Base-by-base conservation (phyloP, 83 land plant genomes). In the Thuja plicata region DNA sequence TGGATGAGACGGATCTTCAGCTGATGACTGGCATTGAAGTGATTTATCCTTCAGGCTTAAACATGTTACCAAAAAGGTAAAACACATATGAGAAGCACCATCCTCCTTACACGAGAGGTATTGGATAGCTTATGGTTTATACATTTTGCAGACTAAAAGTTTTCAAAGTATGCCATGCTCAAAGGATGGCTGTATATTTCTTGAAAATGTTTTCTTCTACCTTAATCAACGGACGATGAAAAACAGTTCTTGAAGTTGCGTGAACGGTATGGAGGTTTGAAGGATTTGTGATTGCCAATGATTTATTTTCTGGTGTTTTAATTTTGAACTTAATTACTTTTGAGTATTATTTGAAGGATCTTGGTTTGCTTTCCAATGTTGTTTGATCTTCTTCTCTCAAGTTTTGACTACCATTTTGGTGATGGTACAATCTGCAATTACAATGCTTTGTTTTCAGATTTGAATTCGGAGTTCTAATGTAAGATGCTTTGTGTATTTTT, bases 1-100 rank as follows among this genome's bases (percentile, higher is more conserved):
- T 83, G 48, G 48, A 45, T n/a, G 48, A 46, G 30, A 83, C 21
- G 3, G 30, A n/a, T 83, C 55, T 45, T 83, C 52, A 83, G 54
- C 85, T 83, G 54, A 83, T 83, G 85, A 46, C 43, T 46, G 16
- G 54, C 17, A 83, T 82, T 82, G 30, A 43, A 43, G 50, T 83
- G 85, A 5, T 83, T 83, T n/a, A 83, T 83, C 54, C 32, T 43
- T 83, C 46, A n/a, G 32, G 55, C 54, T 83, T 46, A 48, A 40
- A 46, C 55, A 12, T 8, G 27, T 83, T 48, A 83, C 55, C 85
- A 45, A 30, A 30, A 83, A 10, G 54, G 79, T 13, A 45, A 82
- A 27, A 45, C 21, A 4, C 55, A 45, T 82, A 3, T n/a, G 54
- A 82, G 48, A 82, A 43, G 24, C 54, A 82, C 54, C 13, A 16